A percentile compares a stretch with the other conserved stretches of the same genome.
These are phyloP conservation scores for Boletus sp. DNA, from an alignment of 1,284 basidiomycete genomes.

Conservation along the genomic window DNA sequence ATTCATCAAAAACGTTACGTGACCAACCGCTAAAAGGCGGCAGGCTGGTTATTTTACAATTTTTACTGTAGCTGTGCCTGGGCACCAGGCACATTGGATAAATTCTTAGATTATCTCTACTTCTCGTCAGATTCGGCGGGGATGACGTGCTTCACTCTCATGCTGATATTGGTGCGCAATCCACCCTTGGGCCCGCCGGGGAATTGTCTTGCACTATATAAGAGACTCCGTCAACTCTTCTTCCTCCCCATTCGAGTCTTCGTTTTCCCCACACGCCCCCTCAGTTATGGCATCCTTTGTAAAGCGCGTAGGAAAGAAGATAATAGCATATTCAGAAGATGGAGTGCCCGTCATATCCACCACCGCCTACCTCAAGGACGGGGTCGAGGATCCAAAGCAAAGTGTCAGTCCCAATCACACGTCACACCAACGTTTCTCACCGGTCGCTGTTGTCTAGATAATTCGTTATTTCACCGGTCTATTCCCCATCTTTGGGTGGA, in stretches of 20 bases:
- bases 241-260: neutral
- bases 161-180: too few species aligned
- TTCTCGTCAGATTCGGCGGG: constrained; percentile 17
- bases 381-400: constrained; percentile 42
- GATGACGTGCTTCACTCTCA: constrained; percentile 32
- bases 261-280: neutral
- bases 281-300: constrained; percentile 41
- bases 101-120: neutral
- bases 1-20: too few species aligned
- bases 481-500: constrained; percentile 84
- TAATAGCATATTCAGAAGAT: constrained; percentile 60
- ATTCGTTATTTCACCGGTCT: constrained; percentile 61
- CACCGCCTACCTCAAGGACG: constrained; percentile 47
- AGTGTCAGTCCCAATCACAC: constrained; percentile 38
- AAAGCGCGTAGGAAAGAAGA: constrained; percentile 53
- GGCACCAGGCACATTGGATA: neutral
- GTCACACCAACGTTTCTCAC: constrained; percentile 9
- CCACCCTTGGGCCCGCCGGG: too few species aligned
- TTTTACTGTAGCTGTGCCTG: neutral
- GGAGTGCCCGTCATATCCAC: constrained; percentile 54
- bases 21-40: too few species aligned
- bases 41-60: too few species aligned
- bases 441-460: constrained; percentile 37
- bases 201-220: constrained; percentile 3
- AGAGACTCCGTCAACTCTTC: neutral